Base-by-base conservation (phyloP, 2,329 filamentous ascomycete species). In the Periconia sp. region DNA sequence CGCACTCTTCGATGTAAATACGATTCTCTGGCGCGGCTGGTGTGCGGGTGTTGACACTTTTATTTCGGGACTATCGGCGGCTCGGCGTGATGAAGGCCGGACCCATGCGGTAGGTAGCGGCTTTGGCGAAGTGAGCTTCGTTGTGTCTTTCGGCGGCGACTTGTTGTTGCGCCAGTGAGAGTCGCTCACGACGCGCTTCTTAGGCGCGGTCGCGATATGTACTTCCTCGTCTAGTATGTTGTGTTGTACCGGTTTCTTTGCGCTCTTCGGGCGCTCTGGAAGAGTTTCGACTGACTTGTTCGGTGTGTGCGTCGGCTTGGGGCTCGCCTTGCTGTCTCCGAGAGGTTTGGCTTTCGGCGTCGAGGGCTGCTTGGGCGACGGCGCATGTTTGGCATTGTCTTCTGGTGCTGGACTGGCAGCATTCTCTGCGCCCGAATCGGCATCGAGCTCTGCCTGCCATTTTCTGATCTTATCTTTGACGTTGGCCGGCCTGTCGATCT, bases 111-210 rank as follows among this genome's bases (percentile, higher is more conserved):
- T 70, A 26, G 68, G 65, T 8, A 68, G 59, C 19, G 55, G 58
- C 51, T 70, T 69, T 17, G 65, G 65, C 23, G 63, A 54, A 1
- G 62, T 55, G n/a, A 59, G 61, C 28, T 50, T 45, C 9, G 50
- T 41, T 13, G 38, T 36, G 21, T 67, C 63, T 28, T 70, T 70
- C 4, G 64, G 61, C 21, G 65, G 63, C 4, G 66, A 64, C 42
- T 61, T 60, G 62, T 84, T 85, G 71, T 83, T 83, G 44, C 69
- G 68, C 88, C 92, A 97, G 72, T 96, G 89, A 40, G 88, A 87
- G 72, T 97, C 92, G 66, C 92, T 96, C 48, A 96, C 84, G 40
- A 97, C 89, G 51, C 92, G 84, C 78, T 95, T 96, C 73, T 89
- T 91, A 12, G 92, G 92, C 32, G 89, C 83, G 36, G 77, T 83